Evolutionary conservation across 2,329 filamentous ascomycete species (phyloP), one percentile per base, ranked within the genome.

Genomic region (Fusarium sp.): DNA sequence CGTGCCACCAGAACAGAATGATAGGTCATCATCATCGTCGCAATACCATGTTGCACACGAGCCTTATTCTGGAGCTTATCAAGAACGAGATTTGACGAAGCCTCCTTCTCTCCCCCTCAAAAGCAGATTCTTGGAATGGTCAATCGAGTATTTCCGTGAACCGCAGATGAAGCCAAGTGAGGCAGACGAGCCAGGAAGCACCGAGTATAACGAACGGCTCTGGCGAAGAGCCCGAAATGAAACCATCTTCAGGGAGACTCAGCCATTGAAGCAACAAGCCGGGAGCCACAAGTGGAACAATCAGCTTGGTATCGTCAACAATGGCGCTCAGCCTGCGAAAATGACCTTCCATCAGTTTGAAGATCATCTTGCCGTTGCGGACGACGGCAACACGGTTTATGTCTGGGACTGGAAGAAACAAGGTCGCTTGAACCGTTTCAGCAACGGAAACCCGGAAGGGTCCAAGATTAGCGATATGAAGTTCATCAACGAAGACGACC

Each of bases 301-400:
- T 59, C 88, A 91, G 39, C 83, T 89, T 43, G 90, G 91, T 15
- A 90, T 96, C 61, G 88, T 97, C 73, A 93, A 94, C 72, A 98
- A 97, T 67, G 88, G 89, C 28, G 91, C 90, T 29, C 95, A 97
- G 74, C 94, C 95, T 0, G 87, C 89, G 63, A 96, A 93, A 78
- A 91, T 99, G 89, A 91, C 91, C 6, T 97, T 98, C 75, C 95
- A 99, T 77, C 95, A 99, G 74, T 99, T 97, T 70, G 95, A 99
- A 74, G 91, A 97, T 71, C 93, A 98, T 73, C 85, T 99, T 19
- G 92, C 95, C 2, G 92, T 97, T 11, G 92, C 93, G 11, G 95
- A 99, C 76, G 93, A 97, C 70, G 88, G 91, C 52, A 96, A 99
- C 76, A 96, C 89, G 4, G 88, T 98, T 67, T 89, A 87, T 55